Conservation (phyloP, 2,329 filamentous ascomycete species). For the Sordariomycetes sp. region DNA sequence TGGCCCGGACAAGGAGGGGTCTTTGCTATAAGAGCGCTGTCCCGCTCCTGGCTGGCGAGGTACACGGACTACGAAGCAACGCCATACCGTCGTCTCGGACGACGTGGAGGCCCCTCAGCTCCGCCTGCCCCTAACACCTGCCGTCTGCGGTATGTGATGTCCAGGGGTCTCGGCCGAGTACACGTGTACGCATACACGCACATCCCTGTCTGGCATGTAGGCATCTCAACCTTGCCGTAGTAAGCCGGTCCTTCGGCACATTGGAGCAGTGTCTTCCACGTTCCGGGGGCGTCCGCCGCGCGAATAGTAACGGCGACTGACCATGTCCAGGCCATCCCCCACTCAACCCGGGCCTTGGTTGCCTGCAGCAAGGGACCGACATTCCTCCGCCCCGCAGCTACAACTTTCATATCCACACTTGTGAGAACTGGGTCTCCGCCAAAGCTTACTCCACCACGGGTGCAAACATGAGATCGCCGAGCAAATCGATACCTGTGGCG, state of each 20-base stretch:
- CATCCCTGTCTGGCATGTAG: background rate
- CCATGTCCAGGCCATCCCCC: background rate
- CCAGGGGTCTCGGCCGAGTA: background rate
- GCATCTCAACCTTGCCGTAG: background rate
- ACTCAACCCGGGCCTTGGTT: background rate
- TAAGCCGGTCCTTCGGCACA: background rate
- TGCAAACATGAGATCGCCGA: slow-evolving; percentile 18
- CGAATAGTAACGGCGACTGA: background rate
- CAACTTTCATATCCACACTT: background rate
- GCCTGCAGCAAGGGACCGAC: background rate
- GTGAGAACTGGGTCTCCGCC: slow-evolving; percentile 12
- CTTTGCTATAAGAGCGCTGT: background rate
- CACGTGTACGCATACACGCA: background rate
- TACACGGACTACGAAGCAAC: background rate
- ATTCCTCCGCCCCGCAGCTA: background rate
- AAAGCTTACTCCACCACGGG: slow-evolving; percentile 17
- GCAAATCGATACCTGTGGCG: slow-evolving; percentile 13
- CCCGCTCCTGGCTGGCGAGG: background rate
- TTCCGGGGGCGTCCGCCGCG: background rate
- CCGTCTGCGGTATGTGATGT: background rate
- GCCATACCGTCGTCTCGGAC: background rate
- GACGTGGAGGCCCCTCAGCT: background rate
- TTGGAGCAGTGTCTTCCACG: background rate
- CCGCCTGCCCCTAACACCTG: background rate
- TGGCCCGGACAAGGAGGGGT: background rate